These are phyloP conservation scores for Solanum tacnaense DNA, from an alignment of 257 asterid genomes.

Conservation along the genomic window DNA sequence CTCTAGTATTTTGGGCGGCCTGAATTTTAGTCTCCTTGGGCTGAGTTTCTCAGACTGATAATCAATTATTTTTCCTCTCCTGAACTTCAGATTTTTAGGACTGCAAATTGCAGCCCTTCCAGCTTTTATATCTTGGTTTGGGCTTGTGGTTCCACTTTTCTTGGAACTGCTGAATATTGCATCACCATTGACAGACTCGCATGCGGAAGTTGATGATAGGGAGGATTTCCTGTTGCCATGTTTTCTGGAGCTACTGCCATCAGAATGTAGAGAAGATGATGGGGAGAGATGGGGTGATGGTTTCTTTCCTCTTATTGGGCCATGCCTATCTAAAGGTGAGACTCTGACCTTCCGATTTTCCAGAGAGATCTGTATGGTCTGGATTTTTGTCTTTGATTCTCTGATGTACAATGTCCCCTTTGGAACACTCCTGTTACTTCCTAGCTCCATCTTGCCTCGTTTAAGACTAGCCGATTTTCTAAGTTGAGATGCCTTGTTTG, in stretches of 20 bases:
- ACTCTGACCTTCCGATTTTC: background rate
- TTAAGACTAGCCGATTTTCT: background rate
- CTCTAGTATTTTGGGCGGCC: background rate
- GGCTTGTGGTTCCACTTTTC: background rate
- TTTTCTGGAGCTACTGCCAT: background rate
- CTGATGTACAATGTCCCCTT: background rate
- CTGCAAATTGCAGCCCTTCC: background rate
- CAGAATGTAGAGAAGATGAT: background rate
- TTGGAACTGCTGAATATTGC: background rate
- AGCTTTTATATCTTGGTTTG: background rate
- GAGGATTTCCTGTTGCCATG: background rate
- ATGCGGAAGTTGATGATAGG: background rate
- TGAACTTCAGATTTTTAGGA: background rate
- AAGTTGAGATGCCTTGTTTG: conserved; percentile 24
- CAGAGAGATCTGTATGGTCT: background rate
- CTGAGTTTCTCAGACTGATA: background rate
- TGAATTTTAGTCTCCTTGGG: background rate
- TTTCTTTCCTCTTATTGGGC: background rate
- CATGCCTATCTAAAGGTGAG: background rate
- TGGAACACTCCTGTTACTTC: background rate
- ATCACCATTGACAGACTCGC: background rate
- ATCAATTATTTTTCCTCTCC: background rate
- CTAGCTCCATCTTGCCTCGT: background rate
- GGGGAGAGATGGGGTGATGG: background rate
- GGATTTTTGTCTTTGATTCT: background rate